These are phyloP conservation scores for Periconia sp. DNA, from an alignment of 2,329 filamentous ascomycete genomes.

Conservation along the genomic window DNA sequence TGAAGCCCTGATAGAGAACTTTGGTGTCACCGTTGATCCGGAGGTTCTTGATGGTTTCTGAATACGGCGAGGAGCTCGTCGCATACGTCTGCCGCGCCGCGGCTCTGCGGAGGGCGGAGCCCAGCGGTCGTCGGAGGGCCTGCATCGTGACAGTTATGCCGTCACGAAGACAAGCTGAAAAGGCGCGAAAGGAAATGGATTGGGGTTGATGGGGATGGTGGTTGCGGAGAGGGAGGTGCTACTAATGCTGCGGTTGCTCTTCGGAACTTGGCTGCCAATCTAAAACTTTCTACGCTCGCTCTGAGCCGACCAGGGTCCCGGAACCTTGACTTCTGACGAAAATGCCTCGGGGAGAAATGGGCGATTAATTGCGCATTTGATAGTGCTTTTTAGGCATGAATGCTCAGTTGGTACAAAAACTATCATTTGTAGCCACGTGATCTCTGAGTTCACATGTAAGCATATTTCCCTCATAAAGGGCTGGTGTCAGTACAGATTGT, in stretches of 20 bases:
- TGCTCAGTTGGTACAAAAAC: no score
- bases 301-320: slow-evolving; percentile 10
- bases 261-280: slow-evolving; percentile 22
- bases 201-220: slow-evolving; percentile 16
- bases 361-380: no score
- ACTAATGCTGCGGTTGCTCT: slow-evolving; percentile 10
- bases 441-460: no score
- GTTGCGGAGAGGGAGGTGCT: slow-evolving; percentile 19
- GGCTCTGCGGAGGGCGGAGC: slow-evolving; percentile 71
- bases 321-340: slow-evolving; percentile 27
- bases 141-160: slow-evolving; percentile 69
- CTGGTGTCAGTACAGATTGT: no score
- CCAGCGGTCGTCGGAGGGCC: slow-evolving; percentile 77
- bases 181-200: slow-evolving; percentile 8
- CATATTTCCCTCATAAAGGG: no score
- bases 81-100: slow-evolving; percentile 78
- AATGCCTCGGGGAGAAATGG: no score
- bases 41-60: slow-evolving; percentile 68
- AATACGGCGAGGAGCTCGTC: slow-evolving; percentile 66
- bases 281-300: slow-evolving; percentile 14
- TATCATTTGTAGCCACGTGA: no score
- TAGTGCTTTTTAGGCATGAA: no score
- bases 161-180: slow-evolving; percentile 29
- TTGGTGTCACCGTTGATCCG: slow-evolving; percentile 93
- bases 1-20: slow-evolving; percentile 97